Evolutionary conservation across 805 yeast species (phyloP).

Genomic region (Tetrapisispora nanseiensis): DNA sequence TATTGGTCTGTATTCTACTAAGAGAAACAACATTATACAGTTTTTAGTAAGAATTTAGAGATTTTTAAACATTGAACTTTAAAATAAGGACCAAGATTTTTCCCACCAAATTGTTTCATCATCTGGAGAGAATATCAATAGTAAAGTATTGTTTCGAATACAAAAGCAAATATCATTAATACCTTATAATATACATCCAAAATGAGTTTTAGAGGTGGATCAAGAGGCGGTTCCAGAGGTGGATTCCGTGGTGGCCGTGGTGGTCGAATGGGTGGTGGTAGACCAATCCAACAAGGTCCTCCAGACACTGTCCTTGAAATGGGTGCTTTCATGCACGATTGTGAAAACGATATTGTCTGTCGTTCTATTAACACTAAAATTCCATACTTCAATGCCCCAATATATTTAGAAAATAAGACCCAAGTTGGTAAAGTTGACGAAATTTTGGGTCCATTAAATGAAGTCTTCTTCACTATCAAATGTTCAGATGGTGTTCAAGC

Average conservation of each 20-base stretch:
- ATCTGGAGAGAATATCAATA: too few species aligned
- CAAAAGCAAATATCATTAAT: too few species aligned
- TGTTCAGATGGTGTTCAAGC: conserved; percentile 96
- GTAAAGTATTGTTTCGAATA: too few species aligned
- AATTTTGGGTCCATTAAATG: conserved; percentile 94
- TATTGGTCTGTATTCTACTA: too few species aligned
- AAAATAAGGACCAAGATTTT: too few species aligned
- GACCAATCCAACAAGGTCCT: conserved; percentile 77
- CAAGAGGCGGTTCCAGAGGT: conserved; percentile 32
- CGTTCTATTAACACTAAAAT: conserved; percentile 87
- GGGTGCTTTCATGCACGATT: conserved; percentile 86
- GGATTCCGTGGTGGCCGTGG: conserved; percentile 35
- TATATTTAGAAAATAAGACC: conserved; percentile 89
- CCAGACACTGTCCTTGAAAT: conserved; percentile 91
- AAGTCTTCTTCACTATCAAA: conserved; percentile 94
- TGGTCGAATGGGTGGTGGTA: conserved; percentile 34
- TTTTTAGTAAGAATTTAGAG: too few species aligned
- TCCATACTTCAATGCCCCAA: conserved; percentile 98
- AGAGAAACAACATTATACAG: too few species aligned
- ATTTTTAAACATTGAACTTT: too few species aligned
- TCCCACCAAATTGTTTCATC: too few species aligned
- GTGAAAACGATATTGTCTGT: conserved; percentile 97
- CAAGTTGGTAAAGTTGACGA: conserved; percentile 97
- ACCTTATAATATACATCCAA: too few species aligned
- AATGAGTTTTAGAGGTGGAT: conserved; percentile 35